Percentiles rank a stretch among this genome's conserved stretches.
These are phyloP conservation scores for Auriscalpium vulgare DNA, from an alignment of 768 basidiomycete species.

Conservation along the genomic window DNA sequence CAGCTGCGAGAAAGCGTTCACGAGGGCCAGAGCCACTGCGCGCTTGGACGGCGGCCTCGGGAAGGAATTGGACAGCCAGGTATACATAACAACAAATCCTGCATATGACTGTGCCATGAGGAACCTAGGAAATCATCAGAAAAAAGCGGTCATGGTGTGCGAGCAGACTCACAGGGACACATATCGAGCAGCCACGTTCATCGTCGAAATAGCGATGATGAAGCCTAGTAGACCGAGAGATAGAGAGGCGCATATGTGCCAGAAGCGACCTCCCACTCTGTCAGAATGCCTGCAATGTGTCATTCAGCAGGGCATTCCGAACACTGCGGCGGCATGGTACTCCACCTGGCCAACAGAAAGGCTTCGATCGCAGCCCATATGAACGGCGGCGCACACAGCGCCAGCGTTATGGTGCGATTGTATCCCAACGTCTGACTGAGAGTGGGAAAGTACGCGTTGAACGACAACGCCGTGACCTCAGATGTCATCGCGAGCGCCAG, in stretches of 20 bases:
- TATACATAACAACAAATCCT: constrained; percentile 57
- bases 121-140: constrained; percentile 37
- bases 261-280: constrained; percentile 59
- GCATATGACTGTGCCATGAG: constrained; percentile 68
- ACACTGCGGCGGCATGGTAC: background rate
- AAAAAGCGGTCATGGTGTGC: background rate
- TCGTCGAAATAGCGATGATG: constrained; percentile 52
- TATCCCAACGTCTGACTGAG: constrained; percentile 64
- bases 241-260: constrained; percentile 48
- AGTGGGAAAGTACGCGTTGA: constrained; percentile 77
- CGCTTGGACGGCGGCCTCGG: constrained; percentile 76
- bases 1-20: constrained; percentile 73
- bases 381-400: constrained; percentile 75
- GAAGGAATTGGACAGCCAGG: constrained; percentile 49
- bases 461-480: constrained; percentile 55
- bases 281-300: constrained; percentile 55
- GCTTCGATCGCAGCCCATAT: constrained; percentile 49
- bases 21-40: constrained; percentile 71
- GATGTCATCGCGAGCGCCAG: constrained; percentile 56
- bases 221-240: constrained; percentile 59
- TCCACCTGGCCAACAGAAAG: constrained; percentile 42
- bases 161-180: constrained; percentile 41
- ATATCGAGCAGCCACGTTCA: constrained; percentile 55
- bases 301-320: background rate
- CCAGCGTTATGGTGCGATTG: constrained; percentile 48